Percentiles rank a stretch among this genome's conserved stretches.
phyloP scores from a whole-genome alignment of 192 early-diverging fungal species.

The Backusella parvicylindrica region DNA sequence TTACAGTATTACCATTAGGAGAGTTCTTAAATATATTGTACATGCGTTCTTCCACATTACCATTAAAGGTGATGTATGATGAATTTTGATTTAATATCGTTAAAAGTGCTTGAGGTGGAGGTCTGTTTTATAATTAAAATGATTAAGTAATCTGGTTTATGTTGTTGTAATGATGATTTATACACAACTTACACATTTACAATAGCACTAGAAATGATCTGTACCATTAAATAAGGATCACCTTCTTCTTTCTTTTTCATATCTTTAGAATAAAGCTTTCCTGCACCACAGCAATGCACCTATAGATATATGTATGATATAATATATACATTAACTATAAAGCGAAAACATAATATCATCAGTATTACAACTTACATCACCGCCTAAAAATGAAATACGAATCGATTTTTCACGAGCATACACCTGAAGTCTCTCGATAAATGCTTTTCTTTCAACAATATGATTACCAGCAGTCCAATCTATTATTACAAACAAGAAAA shows the following conservation, averaged over 20 bases:
- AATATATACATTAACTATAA: constrained; percentile 11
- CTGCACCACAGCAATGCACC: constrained; percentile 66
- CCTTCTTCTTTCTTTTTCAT: constrained; percentile 44
- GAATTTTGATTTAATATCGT: constrained; percentile 59
- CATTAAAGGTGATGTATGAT: constrained; percentile 51
- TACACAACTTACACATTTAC: constrained; percentile 53
- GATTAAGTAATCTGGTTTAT: too few species aligned
- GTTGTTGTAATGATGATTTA: too few species aligned
- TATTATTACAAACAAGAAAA: constrained; percentile 3
- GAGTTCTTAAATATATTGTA: constrained; percentile 63
- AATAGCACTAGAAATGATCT: constrained; percentile 79
- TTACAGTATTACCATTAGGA: constrained; percentile 54
- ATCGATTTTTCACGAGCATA: constrained; percentile 53
- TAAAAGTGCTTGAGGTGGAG: constrained; percentile 70
- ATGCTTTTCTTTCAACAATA: constrained; percentile 59
- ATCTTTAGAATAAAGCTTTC: constrained; percentile 53
- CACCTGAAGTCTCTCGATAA: constrained; percentile 63
- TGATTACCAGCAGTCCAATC: constrained; percentile 65
- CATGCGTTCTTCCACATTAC: constrained; percentile 67
- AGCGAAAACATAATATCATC: background rate
- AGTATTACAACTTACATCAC: constrained; percentile 64
- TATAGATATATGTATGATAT: background rate
- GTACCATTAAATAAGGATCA: constrained; percentile 74
- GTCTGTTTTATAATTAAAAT: constrained; percentile 34
- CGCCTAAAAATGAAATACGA: constrained; percentile 78